Evolutionary conservation across 2,329 filamentous ascomycete genomes (phyloP).

Genomic region (Chaetomiaceae sp.): DNA sequence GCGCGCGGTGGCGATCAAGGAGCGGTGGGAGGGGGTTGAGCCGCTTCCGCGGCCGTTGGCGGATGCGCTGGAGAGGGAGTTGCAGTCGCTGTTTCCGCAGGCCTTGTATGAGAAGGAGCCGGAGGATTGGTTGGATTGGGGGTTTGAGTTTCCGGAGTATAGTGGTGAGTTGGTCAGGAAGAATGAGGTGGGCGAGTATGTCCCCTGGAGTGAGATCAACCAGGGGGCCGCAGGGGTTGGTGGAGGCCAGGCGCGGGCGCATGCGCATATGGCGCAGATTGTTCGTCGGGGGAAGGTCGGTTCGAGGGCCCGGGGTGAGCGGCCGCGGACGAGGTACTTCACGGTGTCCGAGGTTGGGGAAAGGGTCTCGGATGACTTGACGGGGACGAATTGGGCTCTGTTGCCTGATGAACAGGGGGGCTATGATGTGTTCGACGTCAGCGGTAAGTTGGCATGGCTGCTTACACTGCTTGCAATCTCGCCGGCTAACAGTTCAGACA

Average conservation of each 20-base stretch:
- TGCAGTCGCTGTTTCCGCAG: neutral
- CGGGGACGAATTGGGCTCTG: constrained; percentile 5
- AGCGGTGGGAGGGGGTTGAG: neutral
- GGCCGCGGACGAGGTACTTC: neutral
- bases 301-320: rapidly evolving
- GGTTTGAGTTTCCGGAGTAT: neutral
- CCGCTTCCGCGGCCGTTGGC: neutral
- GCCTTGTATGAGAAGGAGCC: neutral
- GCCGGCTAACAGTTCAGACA: neutral
- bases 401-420: neutral
- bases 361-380: neutral
- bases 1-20: neutral
- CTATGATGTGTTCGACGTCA: constrained; percentile 8
- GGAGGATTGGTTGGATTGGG: constrained; percentile 6
- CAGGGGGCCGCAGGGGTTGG: neutral
- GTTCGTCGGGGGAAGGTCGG: too few species aligned
- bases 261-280: neutral
- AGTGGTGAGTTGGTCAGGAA: neutral
- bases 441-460: neutral
- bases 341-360: constrained; percentile 11
- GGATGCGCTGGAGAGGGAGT: neutral
- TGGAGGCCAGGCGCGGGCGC: neutral
- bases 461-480: neutral
- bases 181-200: neutral
- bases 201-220: neutral